Evolutionary conservation across 192 early-diverging fungal species (phyloP).

Genomic region (Linnemannia exigua): DNA sequence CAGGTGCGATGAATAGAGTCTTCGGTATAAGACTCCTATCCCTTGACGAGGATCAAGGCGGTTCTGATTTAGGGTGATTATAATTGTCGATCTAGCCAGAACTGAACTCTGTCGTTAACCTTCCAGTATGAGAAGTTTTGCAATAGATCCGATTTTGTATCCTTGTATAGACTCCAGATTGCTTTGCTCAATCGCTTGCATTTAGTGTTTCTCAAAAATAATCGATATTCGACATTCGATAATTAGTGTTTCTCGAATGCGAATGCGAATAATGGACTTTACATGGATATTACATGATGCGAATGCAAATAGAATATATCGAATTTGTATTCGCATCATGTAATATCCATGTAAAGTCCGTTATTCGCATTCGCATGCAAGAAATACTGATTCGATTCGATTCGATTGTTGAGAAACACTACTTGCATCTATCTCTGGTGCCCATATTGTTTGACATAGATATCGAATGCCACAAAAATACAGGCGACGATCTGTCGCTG

Average conservation of each 20-base stretch:
- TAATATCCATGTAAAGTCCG: too few species aligned
- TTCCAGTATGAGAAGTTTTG: conserved; percentile 29
- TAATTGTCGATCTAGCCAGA: conserved; percentile 40
- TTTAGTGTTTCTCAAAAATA: too few species aligned
- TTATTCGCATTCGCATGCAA: too few species aligned
- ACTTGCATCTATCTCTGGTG: conserved; percentile 36
- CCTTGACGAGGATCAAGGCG: conserved; percentile 26
- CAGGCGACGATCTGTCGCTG: conserved; percentile 28
- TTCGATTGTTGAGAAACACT: too few species aligned
- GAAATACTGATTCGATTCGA: too few species aligned
- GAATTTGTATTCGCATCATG: too few species aligned
- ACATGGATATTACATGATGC: too few species aligned
- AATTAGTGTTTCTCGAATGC: too few species aligned
- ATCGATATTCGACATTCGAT: too few species aligned
- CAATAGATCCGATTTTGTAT: conserved; percentile 16
- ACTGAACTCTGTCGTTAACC: conserved; percentile 26
- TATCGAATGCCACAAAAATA: conserved; percentile 31
- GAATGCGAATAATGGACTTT: too few species aligned
- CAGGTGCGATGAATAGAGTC: conserved; percentile 26
- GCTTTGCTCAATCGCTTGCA: conserved; percentile 15
- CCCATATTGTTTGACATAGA: conserved; percentile 38
- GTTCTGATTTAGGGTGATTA: conserved; percentile 31
- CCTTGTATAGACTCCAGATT: conserved; percentile 23
- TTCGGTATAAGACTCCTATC: conserved; percentile 34
- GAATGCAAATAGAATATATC: too few species aligned